Base-by-base conservation (phyloP, 371 early-diverging fungal species). In the Scutellospora calospora region DNA sequence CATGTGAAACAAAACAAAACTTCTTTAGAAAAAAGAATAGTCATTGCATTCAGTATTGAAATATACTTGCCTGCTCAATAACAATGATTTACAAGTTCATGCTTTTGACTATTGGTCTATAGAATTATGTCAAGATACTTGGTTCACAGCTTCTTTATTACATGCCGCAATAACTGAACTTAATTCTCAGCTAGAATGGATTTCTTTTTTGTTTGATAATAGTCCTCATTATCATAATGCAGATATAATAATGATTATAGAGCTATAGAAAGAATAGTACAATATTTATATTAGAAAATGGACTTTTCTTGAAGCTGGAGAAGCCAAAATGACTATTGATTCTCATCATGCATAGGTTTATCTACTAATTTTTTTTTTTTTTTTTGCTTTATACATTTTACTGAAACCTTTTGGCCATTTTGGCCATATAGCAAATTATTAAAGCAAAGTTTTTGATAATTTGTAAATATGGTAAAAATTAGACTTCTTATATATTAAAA, bases 91-190 rank as follows among this genome's bases (percentile, higher is more conserved):
- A 18, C 33, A 63, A 63, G 65, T 33, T 27, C 63, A 63, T 12
- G 63, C 35, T 14, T 31, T 63, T 31, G 33, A 66, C 20, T 20
- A 66, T 35, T 66, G 38, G 38, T 35, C n/a, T 0, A 29, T 9
- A 20, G 9, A 66, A 35, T n/a, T 20, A 35, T 66, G 18, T 29
- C 66, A 66, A 66, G 20, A 66, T 66, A 35, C 38, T n/a, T 66
- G n/a, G 38, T 66, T 66, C 20, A 66, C 20, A 66, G 66, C 38
- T 35, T 66, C 35, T 35, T 66, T 20, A 66, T 35, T 66, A 41
- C 22, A 66, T 66, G 18, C 38, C 18, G 65, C 33, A 27, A 33
- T 63, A 18, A 33, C 27, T 8, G 18, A 11, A 16, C 33, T 63
- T 31, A 6, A 63, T 31, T 27, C 33, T 18, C 27, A 63, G 33